These are phyloP conservation scores for Chaetomiaceae sp. DNA, from an alignment of 2,329 filamentous ascomycete genomes.

Conservation along the genomic window DNA sequence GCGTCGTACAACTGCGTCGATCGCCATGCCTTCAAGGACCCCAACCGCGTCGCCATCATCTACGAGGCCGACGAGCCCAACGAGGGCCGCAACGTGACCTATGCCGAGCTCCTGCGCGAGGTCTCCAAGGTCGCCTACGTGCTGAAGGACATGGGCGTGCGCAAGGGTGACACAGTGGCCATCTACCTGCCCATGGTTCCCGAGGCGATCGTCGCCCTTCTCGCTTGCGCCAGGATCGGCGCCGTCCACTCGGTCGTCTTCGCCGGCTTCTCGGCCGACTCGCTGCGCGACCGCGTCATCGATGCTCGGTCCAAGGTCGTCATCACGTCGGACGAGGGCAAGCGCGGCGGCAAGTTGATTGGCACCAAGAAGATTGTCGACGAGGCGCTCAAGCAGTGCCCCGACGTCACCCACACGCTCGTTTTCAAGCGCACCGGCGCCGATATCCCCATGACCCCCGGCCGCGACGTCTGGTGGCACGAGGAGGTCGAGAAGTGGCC, in stretches of 20 bases:
- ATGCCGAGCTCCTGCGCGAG: slow-evolving; percentile 86
- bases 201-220: slow-evolving; percentile 84
- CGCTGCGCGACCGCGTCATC: slow-evolving; percentile 87
- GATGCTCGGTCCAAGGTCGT: slow-evolving; percentile 89
- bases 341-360: slow-evolving; percentile 94
- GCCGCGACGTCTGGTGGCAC: slow-evolving; percentile 96
- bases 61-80: slow-evolving; percentile 92
- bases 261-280: slow-evolving; percentile 95
- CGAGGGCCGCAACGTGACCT: slow-evolving; percentile 86
- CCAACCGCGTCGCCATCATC: slow-evolving; percentile 91
- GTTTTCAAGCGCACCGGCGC: slow-evolving; percentile 95
- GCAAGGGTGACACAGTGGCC: slow-evolving; percentile 94
- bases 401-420: slow-evolving; percentile 75
- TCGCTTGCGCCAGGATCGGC: slow-evolving; percentile 88
- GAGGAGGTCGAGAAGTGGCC: slow-evolving; percentile 98
- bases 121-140: slow-evolving; percentile 84
- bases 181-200: slow-evolving; percentile 99
- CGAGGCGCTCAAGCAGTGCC: slow-evolving; percentile 93
- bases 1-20: slow-evolving; percentile 97
- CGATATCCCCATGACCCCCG: slow-evolving; percentile 83
- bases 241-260: slow-evolving; percentile 97
- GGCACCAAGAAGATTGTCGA: slow-evolving; percentile 99
- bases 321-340: slow-evolving; percentile 96
- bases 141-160: slow-evolving; percentile 90
- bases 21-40: slow-evolving; percentile 91